Evolutionary conservation across 148 eudicot species (phyloP).

Genomic region (Heliosperma pusillum): DNA sequence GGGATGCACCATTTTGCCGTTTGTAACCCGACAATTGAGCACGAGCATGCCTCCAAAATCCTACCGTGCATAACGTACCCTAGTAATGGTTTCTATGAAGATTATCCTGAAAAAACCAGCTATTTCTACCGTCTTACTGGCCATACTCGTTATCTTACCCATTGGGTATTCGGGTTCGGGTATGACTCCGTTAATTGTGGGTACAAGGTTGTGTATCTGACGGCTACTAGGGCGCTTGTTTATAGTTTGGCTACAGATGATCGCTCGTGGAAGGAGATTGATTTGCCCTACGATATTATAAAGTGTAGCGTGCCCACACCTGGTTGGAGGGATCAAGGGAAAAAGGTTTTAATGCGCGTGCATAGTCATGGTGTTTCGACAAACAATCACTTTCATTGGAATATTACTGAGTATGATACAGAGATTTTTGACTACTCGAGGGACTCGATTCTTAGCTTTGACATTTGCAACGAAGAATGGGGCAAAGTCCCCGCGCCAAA

Average conservation of each 20-base stretch:
- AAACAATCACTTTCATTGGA: constrained; percentile 20
- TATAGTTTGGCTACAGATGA: constrained; percentile 3
- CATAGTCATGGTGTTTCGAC: constrained; percentile 5
- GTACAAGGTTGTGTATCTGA: constrained; percentile 4
- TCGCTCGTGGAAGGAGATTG: constrained; percentile 6
- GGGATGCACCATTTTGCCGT: constrained; percentile 12
- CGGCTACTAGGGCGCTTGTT: not conserved
- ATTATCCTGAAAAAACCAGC: not conserved
- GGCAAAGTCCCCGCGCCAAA: constrained; percentile 7
- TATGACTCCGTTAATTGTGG: constrained; percentile 1
- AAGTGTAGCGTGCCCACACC: not conserved
- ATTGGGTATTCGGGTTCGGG: constrained; percentile 17
- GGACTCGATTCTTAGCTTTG: constrained; percentile 5
- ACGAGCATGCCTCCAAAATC: constrained; percentile 6
- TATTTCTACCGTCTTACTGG: not conserved
- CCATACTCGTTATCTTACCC: not conserved
- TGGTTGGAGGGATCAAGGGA: not conserved
- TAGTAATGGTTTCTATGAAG: not conserved
- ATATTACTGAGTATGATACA: constrained; percentile 8
- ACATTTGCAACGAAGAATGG: constrained; percentile 11
- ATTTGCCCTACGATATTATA: not conserved
- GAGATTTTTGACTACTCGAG: not conserved
- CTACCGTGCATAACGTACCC: constrained; percentile 8
- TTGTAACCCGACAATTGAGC: constrained; percentile 18
- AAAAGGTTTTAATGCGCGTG: not conserved